Evolutionary conservation across 441 rosid species (phyloP), one percentile per base, ranked within the genome.

Genomic region (Pelargonium hybrid): DNA sequence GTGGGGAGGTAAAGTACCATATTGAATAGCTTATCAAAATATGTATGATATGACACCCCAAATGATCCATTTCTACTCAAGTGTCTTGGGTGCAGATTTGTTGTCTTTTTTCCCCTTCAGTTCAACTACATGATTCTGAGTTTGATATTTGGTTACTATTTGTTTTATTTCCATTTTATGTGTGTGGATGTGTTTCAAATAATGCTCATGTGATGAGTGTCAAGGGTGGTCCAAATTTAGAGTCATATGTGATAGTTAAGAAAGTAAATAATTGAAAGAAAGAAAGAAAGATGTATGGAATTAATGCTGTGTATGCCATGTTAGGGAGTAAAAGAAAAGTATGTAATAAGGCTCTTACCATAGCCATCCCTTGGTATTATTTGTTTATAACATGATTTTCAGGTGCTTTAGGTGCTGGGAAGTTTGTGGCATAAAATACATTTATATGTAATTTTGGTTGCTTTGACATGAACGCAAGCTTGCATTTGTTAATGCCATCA

Each of bases 1-100:
- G 98, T 71, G 95, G 98, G 57, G 98, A 91, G 98, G 98, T 93
- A 84, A 84, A 45, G 23, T 52, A 34, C 67, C 67, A 65, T 50
- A 61, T 31, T 54, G 37, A 75, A 67, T 67, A 29, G 45, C 61
- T 21, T 52, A 21, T 7, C 34, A 14, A 56, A 1, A 14, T 48
- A 14, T 64, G 23, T 56, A 65, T 59, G 65, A 61, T 56, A 68
- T 59, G 65, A 45, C 52, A 54, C 17, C 54, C 26, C 66, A 62
- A 67, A 18, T 34, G 62, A 31, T 66, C 25, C 43, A 57, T 45
- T 45, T 45, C 50, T 45, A 34, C 9, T 34, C 9, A 5, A 34
- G 41, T 34, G 41, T 34, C 41, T 34, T 34, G 6, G 41, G 13
- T 11, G 56, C 13, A 13, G 14, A n/a, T 7, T 1, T 45, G 4